phyloP scores from a whole-genome alignment of 345 rosid genomes.

The Microcos paniculata region DNA sequence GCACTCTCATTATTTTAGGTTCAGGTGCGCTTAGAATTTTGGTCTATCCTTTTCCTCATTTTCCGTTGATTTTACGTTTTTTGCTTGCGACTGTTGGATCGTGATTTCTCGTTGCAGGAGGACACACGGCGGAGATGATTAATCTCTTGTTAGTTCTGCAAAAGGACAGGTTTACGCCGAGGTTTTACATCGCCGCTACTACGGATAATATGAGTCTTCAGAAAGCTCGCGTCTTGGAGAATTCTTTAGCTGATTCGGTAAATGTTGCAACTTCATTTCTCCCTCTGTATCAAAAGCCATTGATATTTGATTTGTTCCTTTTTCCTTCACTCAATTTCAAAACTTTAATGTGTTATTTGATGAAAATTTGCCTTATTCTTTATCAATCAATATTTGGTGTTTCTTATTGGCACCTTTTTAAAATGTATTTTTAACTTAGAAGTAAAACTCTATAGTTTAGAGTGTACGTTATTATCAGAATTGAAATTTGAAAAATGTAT shows the following conservation, averaged over 20 bases:
- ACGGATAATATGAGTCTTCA: slow-evolving; percentile 96
- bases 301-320: not conserved
- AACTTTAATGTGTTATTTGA: not conserved
- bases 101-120: slow-evolving; percentile 43
- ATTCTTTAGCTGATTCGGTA: slow-evolving; percentile 49
- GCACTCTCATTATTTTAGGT: slow-evolving; percentile 62
- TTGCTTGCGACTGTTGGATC: not conserved
- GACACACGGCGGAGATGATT: slow-evolving; percentile 97
- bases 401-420: not conserved
- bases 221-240: slow-evolving; percentile 75
- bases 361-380: not conserved
- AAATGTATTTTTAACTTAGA: not conserved
- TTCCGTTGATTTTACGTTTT: not conserved
- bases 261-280: not conserved
- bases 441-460: not conserved
- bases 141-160: slow-evolving; percentile 63
- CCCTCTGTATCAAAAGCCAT: not conserved
- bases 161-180: slow-evolving; percentile 57
- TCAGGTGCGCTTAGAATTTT: slow-evolving; percentile 40
- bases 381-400: not conserved
- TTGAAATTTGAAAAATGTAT: not conserved
- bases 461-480: not conserved
- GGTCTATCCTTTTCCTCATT: not conserved
- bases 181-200: slow-evolving; percentile 84
- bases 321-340: not conserved